phyloP scores from a whole-genome alignment of 2,329 filamentous ascomycete genomes.

The Pleomassaria siparia region DNA sequence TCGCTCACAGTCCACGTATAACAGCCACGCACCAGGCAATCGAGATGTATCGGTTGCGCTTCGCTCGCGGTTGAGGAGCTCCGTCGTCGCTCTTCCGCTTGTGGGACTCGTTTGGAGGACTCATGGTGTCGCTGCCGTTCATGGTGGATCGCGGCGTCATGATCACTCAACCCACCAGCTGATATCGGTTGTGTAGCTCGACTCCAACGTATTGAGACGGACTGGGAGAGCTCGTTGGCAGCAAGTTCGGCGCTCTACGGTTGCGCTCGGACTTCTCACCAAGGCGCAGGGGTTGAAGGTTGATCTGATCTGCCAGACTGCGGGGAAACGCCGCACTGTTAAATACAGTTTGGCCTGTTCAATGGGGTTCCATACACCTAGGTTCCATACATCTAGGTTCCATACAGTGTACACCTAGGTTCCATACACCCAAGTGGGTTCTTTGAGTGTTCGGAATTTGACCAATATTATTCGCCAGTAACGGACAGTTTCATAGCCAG shows the following conservation, averaged over 20 bases:
- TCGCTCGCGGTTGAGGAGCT: conserved; percentile 55
- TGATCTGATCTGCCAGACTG: too few species aligned
- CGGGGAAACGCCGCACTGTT: conserved; percentile 4
- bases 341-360: too few species aligned
- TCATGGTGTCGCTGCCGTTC: conserved; percentile 37
- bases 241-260: background rate
- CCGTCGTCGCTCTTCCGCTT: conserved; percentile 51
- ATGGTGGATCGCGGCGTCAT: conserved; percentile 10
- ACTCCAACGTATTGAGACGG: background rate
- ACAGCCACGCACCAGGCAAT: conserved; percentile 61
- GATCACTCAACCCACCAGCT: background rate
- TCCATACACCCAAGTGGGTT: too few species aligned
- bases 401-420: too few species aligned
- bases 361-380: too few species aligned
- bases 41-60: conserved; percentile 68
- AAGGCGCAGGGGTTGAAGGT: background rate
- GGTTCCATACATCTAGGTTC: too few species aligned
- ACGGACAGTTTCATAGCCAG: too few species aligned
- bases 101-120: conserved; percentile 24
- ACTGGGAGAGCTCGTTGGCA: background rate
- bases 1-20: conserved; percentile 18
- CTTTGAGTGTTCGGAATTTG: too few species aligned
- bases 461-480: too few species aligned
- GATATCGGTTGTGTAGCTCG: background rate
- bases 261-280: conserved; percentile 1